Evolutionary conservation across 176 grass and related monocot genomes (phyloP), one percentile per base, ranked within the genome.

Genomic region (Oryza nivara): DNA sequence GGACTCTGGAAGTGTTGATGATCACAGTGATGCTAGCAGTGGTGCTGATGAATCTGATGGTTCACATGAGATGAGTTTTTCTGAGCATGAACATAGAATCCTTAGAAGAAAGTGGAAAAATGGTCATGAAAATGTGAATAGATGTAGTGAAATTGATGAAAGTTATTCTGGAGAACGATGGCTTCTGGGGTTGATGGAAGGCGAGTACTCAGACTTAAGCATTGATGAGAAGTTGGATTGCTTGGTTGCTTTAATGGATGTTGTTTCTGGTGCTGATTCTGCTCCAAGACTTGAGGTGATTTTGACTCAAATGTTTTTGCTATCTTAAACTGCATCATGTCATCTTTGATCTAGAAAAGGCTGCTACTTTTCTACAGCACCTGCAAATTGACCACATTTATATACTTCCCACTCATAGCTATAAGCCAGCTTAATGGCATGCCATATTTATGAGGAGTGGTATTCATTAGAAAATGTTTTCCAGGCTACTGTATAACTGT

Each of bases 141-240:
- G 94, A 82, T 89, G 83, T 79, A 91, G 61, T 83, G 96, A 99
- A 94, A 99, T 96, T 84, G 96, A 99, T 82, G 93, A 99, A 89
- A 99, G 96, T 82, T 96, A 82, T 91, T 74, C 90, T 0, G 91
- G 96, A 61, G 96, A 99, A 76, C 80, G 75, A 70, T 99, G 93
- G 93, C 88, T 99, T 56, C 65, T 96, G 46, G 96, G 93, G 65
- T 90, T 99, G 86, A 94, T 99, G 96, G 93, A 99, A 85, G 96
- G 96, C 38, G 91, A 99, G 67, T 96, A 99, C 68, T 91, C 90
- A 47, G 88, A 94, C 68, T 86, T 96, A 83, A 99, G 88, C 84
- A 93, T 99, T 61, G 93, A 99, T 76, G 96, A 99, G 84, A 99
- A 96, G 75, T 86, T 99, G 71, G 91, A 99, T 88, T 91, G 87